Percentiles rank a stretch among this genome's conserved stretches.
Evolutionary conservation across 768 basidiomycete genomes (phyloP).

Genomic region (Peribolospora baueri): DNA sequence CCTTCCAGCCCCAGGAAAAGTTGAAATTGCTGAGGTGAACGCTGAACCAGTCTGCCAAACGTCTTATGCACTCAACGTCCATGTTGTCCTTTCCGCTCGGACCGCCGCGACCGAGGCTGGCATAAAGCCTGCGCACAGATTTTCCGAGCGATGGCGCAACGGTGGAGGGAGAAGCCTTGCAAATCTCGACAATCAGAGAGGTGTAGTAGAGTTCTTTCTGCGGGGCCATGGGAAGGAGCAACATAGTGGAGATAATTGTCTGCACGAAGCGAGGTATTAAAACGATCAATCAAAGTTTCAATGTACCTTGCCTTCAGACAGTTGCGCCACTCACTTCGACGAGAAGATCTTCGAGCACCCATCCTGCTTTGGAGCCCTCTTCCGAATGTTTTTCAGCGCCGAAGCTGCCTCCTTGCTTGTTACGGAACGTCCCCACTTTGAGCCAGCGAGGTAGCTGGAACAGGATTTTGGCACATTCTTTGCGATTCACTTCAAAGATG

Average conservation of each 20-base stretch:
- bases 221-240: slow-evolving; percentile 50
- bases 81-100: slow-evolving; percentile 18
- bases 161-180: slow-evolving; percentile 73
- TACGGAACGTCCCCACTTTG: slow-evolving; percentile 57
- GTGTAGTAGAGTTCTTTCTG: slow-evolving; percentile 67
- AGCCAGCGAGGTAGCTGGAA: slow-evolving; percentile 66
- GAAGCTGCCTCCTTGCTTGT: slow-evolving; percentile 36
- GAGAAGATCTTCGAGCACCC: slow-evolving; percentile 69
- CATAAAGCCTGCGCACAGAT: slow-evolving; percentile 68
- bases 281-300: too few relatives aligned
- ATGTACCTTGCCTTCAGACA: not conserved
- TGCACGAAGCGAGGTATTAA: slow-evolving; percentile 18
- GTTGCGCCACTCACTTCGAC: slow-evolving; percentile 40
- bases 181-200: slow-evolving; percentile 70
- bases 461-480: slow-evolving; percentile 70
- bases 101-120: slow-evolving; percentile 42
- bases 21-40: slow-evolving; percentile 93
- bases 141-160: slow-evolving; percentile 93
- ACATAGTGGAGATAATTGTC: slow-evolving; percentile 46
- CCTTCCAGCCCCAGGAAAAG: slow-evolving; percentile 98
- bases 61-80: slow-evolving; percentile 55
- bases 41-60: slow-evolving; percentile 86
- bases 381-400: slow-evolving; percentile 26
- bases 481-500: slow-evolving; percentile 85
- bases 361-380: slow-evolving; percentile 34